These are phyloP conservation scores for Ganoderma meredithae DNA, from an alignment of 1,284 basidiomycete genomes.

Conservation along the genomic window DNA sequence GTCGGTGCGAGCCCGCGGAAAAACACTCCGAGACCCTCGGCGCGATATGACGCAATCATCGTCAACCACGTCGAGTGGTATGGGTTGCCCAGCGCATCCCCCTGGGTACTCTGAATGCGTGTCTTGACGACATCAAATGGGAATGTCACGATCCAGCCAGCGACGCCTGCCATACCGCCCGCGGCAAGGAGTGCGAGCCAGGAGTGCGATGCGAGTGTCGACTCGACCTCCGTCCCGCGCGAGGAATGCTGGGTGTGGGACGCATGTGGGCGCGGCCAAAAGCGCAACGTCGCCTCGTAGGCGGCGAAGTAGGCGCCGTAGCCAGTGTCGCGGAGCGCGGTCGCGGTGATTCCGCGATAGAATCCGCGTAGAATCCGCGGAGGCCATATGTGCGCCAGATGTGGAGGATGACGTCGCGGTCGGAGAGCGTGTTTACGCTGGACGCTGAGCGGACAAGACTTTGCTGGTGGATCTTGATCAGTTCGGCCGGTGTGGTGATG, in stretches of 20 bases:
- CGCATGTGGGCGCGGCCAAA: slow-evolving; percentile 48
- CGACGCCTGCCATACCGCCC: slow-evolving; percentile 81
- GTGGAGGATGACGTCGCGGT: slow-evolving; percentile 55
- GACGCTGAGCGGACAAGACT: slow-evolving; percentile 28
- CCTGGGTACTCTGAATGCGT: slow-evolving; percentile 68
- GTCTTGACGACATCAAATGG: slow-evolving; percentile 90
- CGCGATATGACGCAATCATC: slow-evolving; percentile 64
- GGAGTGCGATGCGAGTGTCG: slow-evolving; percentile 50
- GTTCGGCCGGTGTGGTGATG: slow-evolving; percentile 83
- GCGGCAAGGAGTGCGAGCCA: slow-evolving; percentile 75
- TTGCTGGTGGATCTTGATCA: slow-evolving; percentile 88
- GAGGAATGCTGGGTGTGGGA: slow-evolving; percentile 41
- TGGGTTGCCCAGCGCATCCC: slow-evolving; percentile 65
- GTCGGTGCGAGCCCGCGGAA: slow-evolving; percentile 82
- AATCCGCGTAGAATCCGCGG: slow-evolving; percentile 77
- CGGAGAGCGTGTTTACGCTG: slow-evolving; percentile 17
- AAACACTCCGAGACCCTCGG: slow-evolving; percentile 74
- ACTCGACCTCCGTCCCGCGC: slow-evolving; percentile 55
- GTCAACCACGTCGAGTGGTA: slow-evolving; percentile 66
- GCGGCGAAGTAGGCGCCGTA: slow-evolving; percentile 87
- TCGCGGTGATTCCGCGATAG: slow-evolving; percentile 80
- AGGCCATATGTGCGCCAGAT: slow-evolving; percentile 67
- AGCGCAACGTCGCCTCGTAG: slow-evolving; percentile 81
- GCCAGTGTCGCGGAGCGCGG: slow-evolving; percentile 77
- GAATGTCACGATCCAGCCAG: slow-evolving; percentile 80